Evolutionary conservation across 345 rosid genomes (phyloP), one percentile per base, ranked within the genome.

Genomic region (Clausena lansium): DNA sequence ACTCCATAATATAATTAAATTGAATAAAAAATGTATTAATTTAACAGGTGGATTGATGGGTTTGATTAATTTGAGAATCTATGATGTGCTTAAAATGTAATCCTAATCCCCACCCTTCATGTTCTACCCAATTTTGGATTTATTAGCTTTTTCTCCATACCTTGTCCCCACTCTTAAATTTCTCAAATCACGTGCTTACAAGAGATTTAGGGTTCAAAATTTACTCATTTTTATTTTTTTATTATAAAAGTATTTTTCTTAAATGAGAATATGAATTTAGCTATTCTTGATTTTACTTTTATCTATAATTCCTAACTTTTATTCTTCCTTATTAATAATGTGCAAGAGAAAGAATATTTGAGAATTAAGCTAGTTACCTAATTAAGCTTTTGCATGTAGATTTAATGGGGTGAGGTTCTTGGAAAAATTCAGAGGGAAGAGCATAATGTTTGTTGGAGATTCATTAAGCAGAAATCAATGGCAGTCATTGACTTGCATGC

Each of bases 401-500:
- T 94, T 92, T 36, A 58, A 90, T 73, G 97, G 91, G 1, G n/a
- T n/a, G 33, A 79, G 80, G 15, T 88, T 92, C 61, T 58, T 94
- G 81, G 77, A 82, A 78, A 87, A 54, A 79, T 76, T 85, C 35
- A 85, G 76, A 75, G 95, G 97, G 70, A 92, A 91, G 84, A 87
- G 84, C 20, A 83, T 94, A 55, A 85, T 91, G 92, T 92, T 92
- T 36, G 91, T 91, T 8, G 98, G 98, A 50, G 98, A 94, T 73
- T 94, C 97, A 2, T 82, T 92, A 2, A 91, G 95, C 78, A 77
- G 88, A 19, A 92, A 92, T 71, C 97, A 94, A 68, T 94, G 94
- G 95, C 91, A 89, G 47, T 94, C 98, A 5, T 81, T 94, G 80
- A 88, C 92, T 4, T 92, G 95, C 84, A 83, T 90, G 91, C 88